phyloP scores from a whole-genome alignment of 1,284 basidiomycete species.

The Ganoderma multipileum region DNA sequence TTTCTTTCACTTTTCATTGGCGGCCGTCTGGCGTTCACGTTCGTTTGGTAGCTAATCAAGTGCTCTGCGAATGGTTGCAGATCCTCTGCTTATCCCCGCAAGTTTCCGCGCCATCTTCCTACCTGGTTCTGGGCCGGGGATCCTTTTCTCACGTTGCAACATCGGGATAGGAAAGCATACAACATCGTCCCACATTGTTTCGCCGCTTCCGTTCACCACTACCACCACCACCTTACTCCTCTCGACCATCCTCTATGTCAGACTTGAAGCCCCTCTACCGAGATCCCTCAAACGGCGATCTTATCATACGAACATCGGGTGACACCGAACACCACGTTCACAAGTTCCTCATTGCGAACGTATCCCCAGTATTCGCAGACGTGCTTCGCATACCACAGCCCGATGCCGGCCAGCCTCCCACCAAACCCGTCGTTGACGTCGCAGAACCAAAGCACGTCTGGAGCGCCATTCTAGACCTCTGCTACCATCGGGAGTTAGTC shows the following conservation, averaged over 20 bases:
- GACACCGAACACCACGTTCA: neutral
- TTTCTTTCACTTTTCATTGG: neutral
- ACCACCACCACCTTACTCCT: neutral
- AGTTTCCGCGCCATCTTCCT: neutral
- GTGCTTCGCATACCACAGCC: neutral
- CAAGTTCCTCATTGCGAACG: slow-evolving; percentile 1
- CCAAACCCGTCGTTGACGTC: slow-evolving; percentile 1
- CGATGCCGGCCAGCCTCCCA: neutral
- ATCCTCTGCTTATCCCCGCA: neutral
- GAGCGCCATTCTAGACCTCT: neutral
- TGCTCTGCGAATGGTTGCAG: neutral
- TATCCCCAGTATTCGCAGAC: slow-evolving; percentile 2
- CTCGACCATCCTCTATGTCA: neutral
- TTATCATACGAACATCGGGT: neutral
- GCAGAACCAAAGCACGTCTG: neutral
- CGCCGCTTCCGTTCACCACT: neutral
- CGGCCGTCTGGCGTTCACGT: neutral
- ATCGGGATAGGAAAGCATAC: neutral
- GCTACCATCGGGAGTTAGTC: neutral
- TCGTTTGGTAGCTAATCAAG: neutral
- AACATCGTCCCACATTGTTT: neutral
- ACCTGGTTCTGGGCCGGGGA: neutral
- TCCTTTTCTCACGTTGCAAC: neutral
- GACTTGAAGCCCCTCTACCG: neutral
- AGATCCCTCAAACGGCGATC: neutral